Percentiles rank a stretch among this genome's conserved stretches.
These are phyloP conservation scores for Blumeria hordei DNA, from an alignment of 2,329 filamentous ascomycete species.

Conservation along the genomic window DNA sequence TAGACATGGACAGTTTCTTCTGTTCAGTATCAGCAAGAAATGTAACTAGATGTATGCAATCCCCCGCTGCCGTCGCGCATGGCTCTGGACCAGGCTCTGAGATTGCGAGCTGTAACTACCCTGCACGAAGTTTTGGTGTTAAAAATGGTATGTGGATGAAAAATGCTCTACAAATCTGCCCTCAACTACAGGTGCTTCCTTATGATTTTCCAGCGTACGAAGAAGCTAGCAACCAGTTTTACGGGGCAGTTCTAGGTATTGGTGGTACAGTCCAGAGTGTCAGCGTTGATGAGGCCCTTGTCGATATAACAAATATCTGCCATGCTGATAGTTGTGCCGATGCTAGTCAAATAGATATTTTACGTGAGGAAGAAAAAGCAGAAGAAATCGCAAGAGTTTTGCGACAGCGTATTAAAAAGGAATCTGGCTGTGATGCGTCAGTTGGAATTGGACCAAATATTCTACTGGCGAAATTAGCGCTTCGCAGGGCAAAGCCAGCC, in stretches of 20 bases:
- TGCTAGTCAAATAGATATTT: conserved; percentile 9
- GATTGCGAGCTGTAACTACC: conserved; percentile 94
- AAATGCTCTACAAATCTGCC: conserved; percentile 56
- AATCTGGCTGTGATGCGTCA: conserved; percentile 69
- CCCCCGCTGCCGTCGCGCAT: conserved; percentile 75
- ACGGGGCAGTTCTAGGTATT: conserved; percentile 55
- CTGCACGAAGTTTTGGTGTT: conserved; percentile 61
- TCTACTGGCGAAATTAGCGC: conserved; percentile 68
- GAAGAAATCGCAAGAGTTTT: conserved; percentile 45
- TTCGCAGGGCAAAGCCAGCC: conserved; percentile 81
- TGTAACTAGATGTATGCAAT: conserved; percentile 48
- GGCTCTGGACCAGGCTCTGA: conserved; percentile 68
- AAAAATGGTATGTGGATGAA: conserved; percentile 99
- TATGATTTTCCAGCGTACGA: conserved; percentile 95
- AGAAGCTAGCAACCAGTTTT: conserved; percentile 70
- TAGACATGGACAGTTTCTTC: conserved; percentile 98
- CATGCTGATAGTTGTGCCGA: conserved; percentile 19
- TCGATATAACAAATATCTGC: conserved; percentile 58
- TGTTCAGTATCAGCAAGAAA: conserved; percentile 73
- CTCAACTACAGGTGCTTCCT: conserved; percentile 67
- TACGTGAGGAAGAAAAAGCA: conserved; percentile 56
- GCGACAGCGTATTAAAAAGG: conserved; percentile 43
- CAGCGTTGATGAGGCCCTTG: conserved; percentile 80
- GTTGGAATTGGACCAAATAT: conserved; percentile 85
- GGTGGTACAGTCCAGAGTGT: conserved; percentile 83